Percentiles rank a stretch among this genome's conserved stretches.
These are phyloP conservation scores for Aureobasidium leucospermi DNA, from an alignment of 2,329 filamentous ascomycete genomes.

Conservation along the genomic window DNA sequence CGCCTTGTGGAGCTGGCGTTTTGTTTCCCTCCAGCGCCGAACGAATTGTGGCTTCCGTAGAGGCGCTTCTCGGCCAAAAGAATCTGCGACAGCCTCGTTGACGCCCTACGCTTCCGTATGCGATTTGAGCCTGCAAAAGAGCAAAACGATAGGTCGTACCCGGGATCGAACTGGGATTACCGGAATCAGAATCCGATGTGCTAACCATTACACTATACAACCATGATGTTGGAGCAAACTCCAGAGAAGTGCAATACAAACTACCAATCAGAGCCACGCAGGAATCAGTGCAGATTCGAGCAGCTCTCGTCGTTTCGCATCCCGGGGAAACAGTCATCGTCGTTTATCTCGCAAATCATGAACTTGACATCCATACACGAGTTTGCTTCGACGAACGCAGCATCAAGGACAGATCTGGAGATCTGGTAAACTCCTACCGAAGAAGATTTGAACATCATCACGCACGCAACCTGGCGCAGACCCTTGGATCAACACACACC, in stretches of 20 bases:
- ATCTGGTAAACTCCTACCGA: conserved; percentile 6
- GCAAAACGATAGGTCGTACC: conserved; percentile 11
- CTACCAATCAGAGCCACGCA: neutral
- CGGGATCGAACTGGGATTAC: conserved; percentile 14
- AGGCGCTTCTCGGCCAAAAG: neutral
- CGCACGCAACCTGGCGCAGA: neutral
- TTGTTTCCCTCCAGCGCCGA: neutral
- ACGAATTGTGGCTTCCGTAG: neutral
- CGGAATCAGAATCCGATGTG: conserved; percentile 14
- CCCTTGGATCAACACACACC: neutral
- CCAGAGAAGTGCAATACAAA: neutral
- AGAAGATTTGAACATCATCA: neutral
- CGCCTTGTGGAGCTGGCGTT: neutral
- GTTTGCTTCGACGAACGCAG: neutral
- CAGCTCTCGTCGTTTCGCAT: no score
- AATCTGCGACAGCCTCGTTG: neutral
- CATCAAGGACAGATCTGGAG: neutral
- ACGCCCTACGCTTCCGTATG: neutral
- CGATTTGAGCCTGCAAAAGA: neutral
- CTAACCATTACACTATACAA: conserved; percentile 15
- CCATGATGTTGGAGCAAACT: neutral
- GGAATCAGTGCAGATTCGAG: no score
- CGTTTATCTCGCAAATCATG: no score
- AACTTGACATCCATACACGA: neutral
- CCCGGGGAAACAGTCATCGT: no score